These are phyloP conservation scores for Caryopteris hybrid DNA, from an alignment of 305 asterid genomes.

Conservation along the genomic window DNA sequence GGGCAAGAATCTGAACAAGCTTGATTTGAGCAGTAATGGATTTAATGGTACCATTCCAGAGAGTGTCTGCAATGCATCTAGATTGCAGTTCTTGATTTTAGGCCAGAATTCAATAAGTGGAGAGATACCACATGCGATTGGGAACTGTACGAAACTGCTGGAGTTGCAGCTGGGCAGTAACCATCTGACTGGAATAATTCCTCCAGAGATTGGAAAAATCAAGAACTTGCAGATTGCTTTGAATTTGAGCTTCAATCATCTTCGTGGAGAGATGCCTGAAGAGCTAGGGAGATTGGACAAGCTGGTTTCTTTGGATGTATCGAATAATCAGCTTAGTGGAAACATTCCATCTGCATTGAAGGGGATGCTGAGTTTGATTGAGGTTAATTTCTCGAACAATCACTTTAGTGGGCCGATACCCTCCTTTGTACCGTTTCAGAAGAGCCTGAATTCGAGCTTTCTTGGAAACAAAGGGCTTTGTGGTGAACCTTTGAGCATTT, in stretches of 20 bases:
- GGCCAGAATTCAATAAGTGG: slow-evolving; percentile 65
- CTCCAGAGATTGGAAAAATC: slow-evolving; percentile 78
- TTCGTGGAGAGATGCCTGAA: slow-evolving; percentile 69
- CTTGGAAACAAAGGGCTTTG: slow-evolving; percentile 80
- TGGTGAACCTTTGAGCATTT: slow-evolving; percentile 65
- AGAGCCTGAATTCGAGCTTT: slow-evolving; percentile 79
- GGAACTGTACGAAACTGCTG: slow-evolving; percentile 77
- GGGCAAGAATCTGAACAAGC: slow-evolving; percentile 72
- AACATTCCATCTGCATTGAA: slow-evolving; percentile 60
- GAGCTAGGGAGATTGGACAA: slow-evolving; percentile 89
- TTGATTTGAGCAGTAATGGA: slow-evolving; percentile 72
- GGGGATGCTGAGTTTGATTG: slow-evolving; percentile 93
- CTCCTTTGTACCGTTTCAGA: slow-evolving; percentile 74
- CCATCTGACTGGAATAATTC: slow-evolving; percentile 66
- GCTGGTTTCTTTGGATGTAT: slow-evolving; percentile 83
- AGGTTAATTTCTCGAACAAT: slow-evolving; percentile 85
- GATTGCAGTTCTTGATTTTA: slow-evolving; percentile 69
- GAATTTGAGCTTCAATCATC: slow-evolving; percentile 80
- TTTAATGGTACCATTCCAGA: slow-evolving; percentile 67
- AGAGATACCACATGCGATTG: slow-evolving; percentile 75
- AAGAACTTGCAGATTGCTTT: slow-evolving; percentile 84
- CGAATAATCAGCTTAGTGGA: slow-evolving; percentile 75
- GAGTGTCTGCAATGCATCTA: slow-evolving; percentile 67
- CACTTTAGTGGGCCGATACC: slow-evolving; percentile 75
- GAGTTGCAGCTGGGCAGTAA: slow-evolving; percentile 79